phyloP scores from a whole-genome alignment of 257 asterid species.

The Echium plantagineum region DNA sequence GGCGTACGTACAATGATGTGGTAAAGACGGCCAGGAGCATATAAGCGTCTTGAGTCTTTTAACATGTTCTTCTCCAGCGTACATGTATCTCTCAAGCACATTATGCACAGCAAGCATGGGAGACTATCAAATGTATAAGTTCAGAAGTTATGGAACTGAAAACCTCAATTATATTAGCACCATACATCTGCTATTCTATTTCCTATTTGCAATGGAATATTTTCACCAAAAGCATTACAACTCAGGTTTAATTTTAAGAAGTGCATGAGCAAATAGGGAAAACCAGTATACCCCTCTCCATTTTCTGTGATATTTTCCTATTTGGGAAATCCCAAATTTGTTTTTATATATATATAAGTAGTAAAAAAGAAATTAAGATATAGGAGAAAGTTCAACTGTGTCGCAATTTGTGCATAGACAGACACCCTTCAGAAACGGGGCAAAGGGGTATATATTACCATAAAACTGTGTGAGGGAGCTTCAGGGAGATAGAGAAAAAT shows the following conservation, averaged over 20 bases:
- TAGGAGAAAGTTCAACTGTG: neutral
- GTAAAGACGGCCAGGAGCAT: slow-evolving; percentile 97
- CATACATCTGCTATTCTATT: neutral
- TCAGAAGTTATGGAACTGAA: neutral
- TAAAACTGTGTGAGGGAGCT: neutral
- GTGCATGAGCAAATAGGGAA: neutral
- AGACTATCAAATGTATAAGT: slow-evolving; percentile 39
- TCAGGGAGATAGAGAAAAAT: neutral
- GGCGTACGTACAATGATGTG: slow-evolving; percentile 85
- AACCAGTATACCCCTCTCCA: neutral
- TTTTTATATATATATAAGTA: too few relatives aligned
- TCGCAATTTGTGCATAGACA: too few relatives aligned
- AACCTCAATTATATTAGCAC: too few relatives aligned
- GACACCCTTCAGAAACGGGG: neutral
- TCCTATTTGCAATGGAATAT: too few relatives aligned
- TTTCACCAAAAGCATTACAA: too few relatives aligned
- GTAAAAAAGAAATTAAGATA: too few relatives aligned
- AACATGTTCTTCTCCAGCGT: slow-evolving; percentile 87
- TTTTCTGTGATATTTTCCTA: neutral
- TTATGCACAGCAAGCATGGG: slow-evolving; percentile 89
- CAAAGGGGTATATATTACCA: neutral
- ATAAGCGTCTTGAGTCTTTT: slow-evolving; percentile 87
- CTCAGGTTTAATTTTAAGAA: too few relatives aligned
- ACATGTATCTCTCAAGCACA: slow-evolving; percentile 94
- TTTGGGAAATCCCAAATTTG: neutral